Evolutionary conservation across 1,139 yeast genomes (phyloP).

Genomic region (Pichia sp.): DNA sequence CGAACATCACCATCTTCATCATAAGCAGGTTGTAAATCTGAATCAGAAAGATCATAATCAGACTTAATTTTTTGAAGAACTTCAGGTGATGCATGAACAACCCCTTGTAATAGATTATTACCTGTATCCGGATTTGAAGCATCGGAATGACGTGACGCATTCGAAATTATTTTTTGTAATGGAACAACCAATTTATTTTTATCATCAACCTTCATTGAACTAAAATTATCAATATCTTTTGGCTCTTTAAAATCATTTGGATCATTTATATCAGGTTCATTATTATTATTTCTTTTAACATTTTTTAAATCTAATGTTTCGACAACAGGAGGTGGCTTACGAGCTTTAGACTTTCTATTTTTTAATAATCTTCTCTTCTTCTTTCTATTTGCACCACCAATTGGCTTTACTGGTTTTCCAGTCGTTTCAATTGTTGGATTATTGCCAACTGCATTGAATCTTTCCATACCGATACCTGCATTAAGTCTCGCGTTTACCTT

Average conservation of each 20-base stretch:
- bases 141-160: slow-evolving; percentile 3
- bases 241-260: slow-evolving; percentile 28
- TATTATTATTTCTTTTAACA: slow-evolving; percentile 18
- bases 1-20: slow-evolving; percentile 27
- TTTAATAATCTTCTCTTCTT: slow-evolving; percentile 31
- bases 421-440: slow-evolving; percentile 41
- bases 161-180: slow-evolving; percentile 9
- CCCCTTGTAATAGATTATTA: slow-evolving; percentile 5
- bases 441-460: slow-evolving; percentile 18
- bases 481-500: slow-evolving; percentile 12
- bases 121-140: not conserved
- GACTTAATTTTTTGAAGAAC: slow-evolving; percentile 13
- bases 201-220: not conserved
- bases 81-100: slow-evolving; percentile 13
- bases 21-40: slow-evolving; percentile 20
- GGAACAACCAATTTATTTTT: slow-evolving; percentile 5
- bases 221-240: slow-evolving; percentile 23
- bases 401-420: slow-evolving; percentile 67
- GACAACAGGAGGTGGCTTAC: slow-evolving; percentile 22
- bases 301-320: slow-evolving; percentile 21
- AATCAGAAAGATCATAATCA: slow-evolving; percentile 17
- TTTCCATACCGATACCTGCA: slow-evolving; percentile 16
- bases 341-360: slow-evolving; percentile 30
- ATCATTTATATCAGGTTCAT: slow-evolving; percentile 25
- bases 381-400: slow-evolving; percentile 65